Base-by-base conservation (phyloP, 257 asterid genomes). In the Perilla frutescens region DNA sequence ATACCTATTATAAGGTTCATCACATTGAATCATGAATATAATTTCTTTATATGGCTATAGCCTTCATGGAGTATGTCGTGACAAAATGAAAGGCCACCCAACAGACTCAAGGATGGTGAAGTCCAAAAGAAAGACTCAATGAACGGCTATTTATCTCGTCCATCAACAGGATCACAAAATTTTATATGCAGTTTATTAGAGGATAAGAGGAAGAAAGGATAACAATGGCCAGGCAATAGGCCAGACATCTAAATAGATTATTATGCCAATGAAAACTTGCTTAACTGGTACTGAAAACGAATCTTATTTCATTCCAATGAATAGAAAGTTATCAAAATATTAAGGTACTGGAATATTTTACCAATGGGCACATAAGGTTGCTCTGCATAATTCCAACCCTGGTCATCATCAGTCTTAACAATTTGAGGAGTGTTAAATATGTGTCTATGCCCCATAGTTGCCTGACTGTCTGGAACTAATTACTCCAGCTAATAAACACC, bases 361-460 rank as follows among this genome's bases (percentile, higher is more conserved):
- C 96, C 96, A 67, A 76, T 79, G 74, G 84, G 87, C 72, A 83
- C 40, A 79, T 83, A 84, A 62, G 88, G 85, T 72, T 83, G 91
- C 56, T 86, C 96, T 41, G 73, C 74, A 66, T 79, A 83, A 75
- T 81, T 82, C 94, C 94, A 86, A 58, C 88, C 89, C 68, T 84
- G 92, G 26, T 91, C 91, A 66, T 74, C 76, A 15, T 86, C 97
- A 9, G 83, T 77, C 76, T 86, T 94, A 64, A 79, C 74, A 58
- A 62, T 60, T 32, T 80, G 97, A 81, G 97, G 77, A 51, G 89
- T 62, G 77, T 79, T 86, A 60, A 86, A 86, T 51, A 80, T 58
- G 63, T 89, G 88, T 49, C 92, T 87, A 68, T 88, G 95, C 76
- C 89, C 97, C 97, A 91, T 85, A 70, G 26, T 20, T 64, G 73